Evolutionary conservation across 768 basidiomycete species (phyloP), one percentile per base, ranked within the genome.

Genomic region (Collybia mongolica): DNA sequence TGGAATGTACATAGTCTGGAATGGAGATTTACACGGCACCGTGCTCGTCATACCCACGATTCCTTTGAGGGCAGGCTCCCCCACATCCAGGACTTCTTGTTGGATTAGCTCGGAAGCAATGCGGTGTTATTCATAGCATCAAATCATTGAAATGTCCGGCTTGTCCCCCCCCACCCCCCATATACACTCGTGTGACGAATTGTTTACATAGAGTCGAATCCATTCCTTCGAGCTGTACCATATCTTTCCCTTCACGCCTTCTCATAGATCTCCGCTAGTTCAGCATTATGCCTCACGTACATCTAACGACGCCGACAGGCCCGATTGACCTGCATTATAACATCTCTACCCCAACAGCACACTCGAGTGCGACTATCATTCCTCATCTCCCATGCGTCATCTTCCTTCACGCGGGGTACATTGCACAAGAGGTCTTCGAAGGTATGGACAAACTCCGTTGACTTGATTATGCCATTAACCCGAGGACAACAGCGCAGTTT

Each of bases 341-440:
- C 11, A 59, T 61, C 19, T 48, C 54, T 20, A 60, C 60, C 9
- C 60, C 60, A n/a, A 55, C 44, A 8, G 39, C 49, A 23, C 48
- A 49, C 18, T 61, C 52, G 3, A 59, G 54, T 38, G 2, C 48
- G 22, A 43, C 49, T n/a, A 60, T 61, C 22, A 49, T 40, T 24
- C 44, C 55, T 9, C 46, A 56, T 8, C 29, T 61, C 5, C 56
- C 53, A 20, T 61, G 58, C 42, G 52, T 61, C 14, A 51, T 61
- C 15, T 61, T 61, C 35, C 51, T 61, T 28, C 60, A 61, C 38
- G 53, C 60, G 19, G 58, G 58, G 29, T 61, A 53, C 28, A 40
- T 42, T 28, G 55, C 51, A 24, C 58, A 61, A 28, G 60, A 59
- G 43, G 41, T 57, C 2, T 61, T 61, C 29, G 60, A 61, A 54